Evolutionary conservation across 2,329 filamentous ascomycete genomes (phyloP).

Genomic region (Clarireedia homoeocarpa): DNA sequence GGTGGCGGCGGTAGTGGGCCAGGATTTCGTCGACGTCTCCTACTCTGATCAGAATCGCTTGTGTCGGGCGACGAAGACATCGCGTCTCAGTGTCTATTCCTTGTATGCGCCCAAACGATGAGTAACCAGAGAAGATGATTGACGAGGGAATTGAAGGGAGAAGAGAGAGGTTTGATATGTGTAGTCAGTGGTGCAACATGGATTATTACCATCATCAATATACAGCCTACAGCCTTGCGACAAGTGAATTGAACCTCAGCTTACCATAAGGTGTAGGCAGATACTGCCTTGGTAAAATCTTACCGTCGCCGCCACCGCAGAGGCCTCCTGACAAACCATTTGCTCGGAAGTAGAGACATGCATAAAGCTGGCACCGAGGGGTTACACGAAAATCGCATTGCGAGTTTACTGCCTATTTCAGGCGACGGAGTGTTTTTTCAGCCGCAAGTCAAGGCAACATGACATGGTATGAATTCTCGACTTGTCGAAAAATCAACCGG

Average conservation of each 20-base stretch:
- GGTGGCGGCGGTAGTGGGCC: conserved; percentile 7
- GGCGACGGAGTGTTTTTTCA: background rate
- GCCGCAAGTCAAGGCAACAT: background rate
- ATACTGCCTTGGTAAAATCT: background rate
- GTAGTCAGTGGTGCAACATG: background rate
- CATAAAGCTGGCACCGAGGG: background rate
- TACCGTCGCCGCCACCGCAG: background rate
- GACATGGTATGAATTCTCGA: too few species aligned
- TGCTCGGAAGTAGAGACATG: conserved; percentile 5
- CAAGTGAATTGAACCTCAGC: background rate
- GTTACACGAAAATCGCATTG: background rate
- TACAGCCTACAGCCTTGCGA: conserved; percentile 5
- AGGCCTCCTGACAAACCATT: background rate
- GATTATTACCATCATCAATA: background rate
- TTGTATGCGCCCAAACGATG: too few species aligned
- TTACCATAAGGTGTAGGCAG: background rate
- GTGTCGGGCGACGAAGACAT: conserved; percentile 16
- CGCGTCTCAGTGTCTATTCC: too few species aligned
- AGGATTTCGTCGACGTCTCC: background rate
- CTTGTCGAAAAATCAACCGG: background rate
- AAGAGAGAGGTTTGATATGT: too few species aligned
- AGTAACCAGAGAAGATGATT: too few species aligned
- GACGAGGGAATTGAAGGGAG: too few species aligned
- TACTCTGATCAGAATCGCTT: conserved; percentile 18
- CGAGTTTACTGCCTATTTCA: background rate